phyloP scores from a whole-genome alignment of 345 rosid species.

The Excoecaria cochinchinensis region DNA sequence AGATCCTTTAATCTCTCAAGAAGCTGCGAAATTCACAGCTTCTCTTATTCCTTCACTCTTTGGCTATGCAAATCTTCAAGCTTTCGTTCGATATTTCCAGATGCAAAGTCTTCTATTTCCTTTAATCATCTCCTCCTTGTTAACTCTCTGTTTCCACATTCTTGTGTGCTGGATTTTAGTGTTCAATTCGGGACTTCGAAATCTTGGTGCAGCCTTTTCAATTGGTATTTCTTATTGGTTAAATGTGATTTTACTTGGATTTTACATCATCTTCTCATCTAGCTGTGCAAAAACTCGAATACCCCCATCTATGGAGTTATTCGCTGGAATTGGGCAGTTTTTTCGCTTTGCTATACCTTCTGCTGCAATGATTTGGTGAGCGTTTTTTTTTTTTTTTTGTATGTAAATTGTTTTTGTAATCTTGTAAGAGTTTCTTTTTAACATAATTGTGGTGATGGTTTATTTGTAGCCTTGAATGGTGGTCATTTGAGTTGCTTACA shows the following conservation, averaged over 20 bases:
- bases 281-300: conserved; percentile 16
- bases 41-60: conserved; percentile 21
- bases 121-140: conserved; percentile 3
- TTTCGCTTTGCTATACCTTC: conserved; percentile 21
- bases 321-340: conserved; percentile 18
- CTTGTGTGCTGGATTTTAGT: conserved; percentile 22
- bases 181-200: conserved; percentile 12
- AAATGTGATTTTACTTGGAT: conserved; percentile 14
- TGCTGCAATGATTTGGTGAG: conserved; percentile 17
- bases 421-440: neutral
- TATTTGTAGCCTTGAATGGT: conserved; percentile 21
- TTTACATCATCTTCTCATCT: conserved; percentile 15
- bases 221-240: conserved; percentile 10
- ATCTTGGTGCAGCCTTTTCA: conserved; percentile 19
- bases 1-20: conserved; percentile 15
- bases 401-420: no score
- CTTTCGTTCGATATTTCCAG: conserved; percentile 17
- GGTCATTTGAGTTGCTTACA: conserved; percentile 28
- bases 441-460: neutral
- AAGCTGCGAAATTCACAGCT: conserved; percentile 11
- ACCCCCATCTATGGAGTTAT: neutral
- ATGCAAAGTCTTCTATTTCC: conserved; percentile 20
- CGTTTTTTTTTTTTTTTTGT: neutral
- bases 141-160: conserved; percentile 17
- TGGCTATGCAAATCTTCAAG: conserved; percentile 16